Conservation (phyloP, 495 filamentous ascomycete species). For the Sordaria brevicollis region DNA sequence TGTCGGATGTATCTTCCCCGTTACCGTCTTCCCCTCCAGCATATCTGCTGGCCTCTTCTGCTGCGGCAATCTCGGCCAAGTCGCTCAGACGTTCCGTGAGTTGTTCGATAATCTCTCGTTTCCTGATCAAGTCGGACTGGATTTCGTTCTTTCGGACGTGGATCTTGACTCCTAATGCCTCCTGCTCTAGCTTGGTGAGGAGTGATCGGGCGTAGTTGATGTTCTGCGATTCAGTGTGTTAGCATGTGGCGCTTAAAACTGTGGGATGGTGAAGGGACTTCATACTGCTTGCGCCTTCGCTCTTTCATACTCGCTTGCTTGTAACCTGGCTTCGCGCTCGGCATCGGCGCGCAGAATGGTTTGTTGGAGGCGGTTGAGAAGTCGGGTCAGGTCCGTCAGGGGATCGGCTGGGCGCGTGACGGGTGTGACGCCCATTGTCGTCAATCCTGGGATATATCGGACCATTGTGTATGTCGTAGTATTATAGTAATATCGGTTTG, state of each 20-base stretch:
- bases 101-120: slow-evolving; percentile 48
- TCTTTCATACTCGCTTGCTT: slow-evolving; percentile 58
- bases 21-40: slow-evolving; percentile 10
- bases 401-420: slow-evolving; percentile 10
- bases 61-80: slow-evolving; percentile 45
- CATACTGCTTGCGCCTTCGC: slow-evolving; percentile 54
- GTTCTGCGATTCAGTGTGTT: slow-evolving; percentile 41
- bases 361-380: slow-evolving; percentile 64
- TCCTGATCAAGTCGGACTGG: slow-evolving; percentile 54
- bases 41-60: slow-evolving; percentile 8
- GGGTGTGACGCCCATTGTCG: slow-evolving; percentile 1
- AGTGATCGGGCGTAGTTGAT: slow-evolving; percentile 69
- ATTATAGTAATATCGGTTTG: not conserved
- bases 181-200: slow-evolving; percentile 68
- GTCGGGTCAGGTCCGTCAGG: slow-evolving; percentile 52
- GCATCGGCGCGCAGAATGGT: slow-evolving; percentile 58
- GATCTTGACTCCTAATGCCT: slow-evolving; percentile 53
- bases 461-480: slow-evolving; percentile 9
- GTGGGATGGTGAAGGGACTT: not conserved
- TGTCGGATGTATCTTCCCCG: slow-evolving; percentile 35
- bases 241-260: not conserved
- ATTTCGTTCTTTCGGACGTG: slow-evolving; percentile 53
- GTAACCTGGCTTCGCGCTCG: slow-evolving; percentile 45
- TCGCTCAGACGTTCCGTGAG: slow-evolving; percentile 53
- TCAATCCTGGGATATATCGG: slow-evolving; percentile 14